Evolutionary conservation across 73 alveolate species (phyloP), one percentile per base, ranked within the genome.

Genomic region (Breviolum minutum): DNA sequence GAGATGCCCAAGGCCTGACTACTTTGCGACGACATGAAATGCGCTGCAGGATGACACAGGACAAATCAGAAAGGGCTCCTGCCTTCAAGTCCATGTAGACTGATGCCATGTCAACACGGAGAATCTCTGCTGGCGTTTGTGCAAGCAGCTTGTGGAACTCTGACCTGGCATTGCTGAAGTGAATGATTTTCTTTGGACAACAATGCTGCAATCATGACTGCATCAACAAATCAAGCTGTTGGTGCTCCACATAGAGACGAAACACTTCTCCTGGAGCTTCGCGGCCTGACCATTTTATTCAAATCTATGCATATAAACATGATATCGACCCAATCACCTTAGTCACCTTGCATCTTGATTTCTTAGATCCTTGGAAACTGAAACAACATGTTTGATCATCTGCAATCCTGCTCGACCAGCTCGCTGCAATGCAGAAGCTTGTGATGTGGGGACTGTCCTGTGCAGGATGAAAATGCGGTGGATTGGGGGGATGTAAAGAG

Each of bases 361-460:
- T 40, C 54, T 40, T 40, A 3, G 54, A 40, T 40, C 54, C 3
- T 40, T 40, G 54, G 54, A 40, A 0, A 40, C 54, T 40, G 54
- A 40, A 40, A 40, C 54, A 40, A 40, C 0, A 40, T 40, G 54
- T 3, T 40, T 40, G 54, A 40, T 40, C 5, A 40, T 40, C 54
- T 40, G 54, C 54, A 3, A 40, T 40, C 54, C 99, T 48, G 99
- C 99, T 30, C 99, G 99, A 20, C 99, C 99, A 29, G 99, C 99
- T 74, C 99, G 63, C 95, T 99, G 99, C 63, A 87, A 80, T 7
- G 99, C 99, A 22, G 99, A 99, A 22, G 99, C 99, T 81, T 99
- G 83, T 4, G 99, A 99, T 29, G 99, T 99, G 40, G 99, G 99
- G 30, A 99, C 99, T 63, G 98, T 92, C 98, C 98, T 92, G 63